A percentile compares a stretch with the other conserved stretches of the same genome.
Conservation (phyloP, 169 alveolate genomes). For the Plasmodium chabaudi region DNA sequence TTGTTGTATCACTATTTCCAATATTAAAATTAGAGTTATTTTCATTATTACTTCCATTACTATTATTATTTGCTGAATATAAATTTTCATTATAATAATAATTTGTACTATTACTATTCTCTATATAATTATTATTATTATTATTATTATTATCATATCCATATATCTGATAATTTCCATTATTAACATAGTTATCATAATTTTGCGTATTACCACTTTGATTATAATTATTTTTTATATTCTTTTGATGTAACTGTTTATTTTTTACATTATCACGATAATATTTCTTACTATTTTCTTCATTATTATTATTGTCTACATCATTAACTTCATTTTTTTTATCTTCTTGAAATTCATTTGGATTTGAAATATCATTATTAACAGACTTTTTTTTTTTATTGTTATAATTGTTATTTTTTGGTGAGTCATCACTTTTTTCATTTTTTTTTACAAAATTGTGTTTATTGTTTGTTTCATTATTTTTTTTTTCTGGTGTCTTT, state of each 20-base stretch:
- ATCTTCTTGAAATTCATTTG: constrained; percentile 1
- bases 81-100: constrained; percentile 36
- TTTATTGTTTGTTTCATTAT: constrained; percentile 26
- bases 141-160: constrained; percentile 25
- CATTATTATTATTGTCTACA: not conserved
- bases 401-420: constrained; percentile 21
- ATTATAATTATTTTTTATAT: not conserved
- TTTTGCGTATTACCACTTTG: not conserved
- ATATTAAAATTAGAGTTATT: constrained; percentile 6
- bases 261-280: not conserved
- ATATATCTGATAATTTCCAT: not conserved
- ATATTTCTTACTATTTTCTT: not conserved
- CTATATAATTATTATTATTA: constrained; percentile 6
- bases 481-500: constrained; percentile 7
- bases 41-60: constrained; percentile 20
- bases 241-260: too few species aligned
- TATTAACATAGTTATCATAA: not conserved
- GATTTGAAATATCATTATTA: constrained; percentile 1
- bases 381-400: constrained; percentile 40
- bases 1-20: constrained; percentile 15
- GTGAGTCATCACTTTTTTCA: not conserved
- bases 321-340: constrained; percentile 2
- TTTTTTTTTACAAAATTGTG: not conserved
- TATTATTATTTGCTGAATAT: constrained; percentile 23
- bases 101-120: constrained; percentile 5